Conservation (phyloP, 495 filamentous ascomycete genomes). For the Aspergillus panamensis region DNA sequence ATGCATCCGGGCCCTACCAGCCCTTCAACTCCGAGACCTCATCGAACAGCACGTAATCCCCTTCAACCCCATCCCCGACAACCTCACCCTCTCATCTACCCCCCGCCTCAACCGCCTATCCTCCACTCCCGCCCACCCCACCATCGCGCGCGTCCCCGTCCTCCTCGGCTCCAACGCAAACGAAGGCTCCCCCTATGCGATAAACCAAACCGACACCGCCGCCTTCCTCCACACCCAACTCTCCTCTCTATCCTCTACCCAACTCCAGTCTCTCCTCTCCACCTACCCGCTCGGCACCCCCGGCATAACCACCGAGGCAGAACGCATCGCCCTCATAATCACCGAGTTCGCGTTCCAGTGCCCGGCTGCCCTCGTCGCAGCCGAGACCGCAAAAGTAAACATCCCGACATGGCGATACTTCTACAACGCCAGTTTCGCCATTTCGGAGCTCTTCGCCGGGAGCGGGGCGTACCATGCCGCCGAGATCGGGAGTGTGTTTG, state of each 20-base stretch:
- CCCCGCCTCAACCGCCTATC: neutral
- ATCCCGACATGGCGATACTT: conserved; percentile 29
- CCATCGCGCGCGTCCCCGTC: conserved; percentile 20
- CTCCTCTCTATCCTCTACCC: no score
- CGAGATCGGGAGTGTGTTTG: conserved; percentile 32
- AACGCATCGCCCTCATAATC: conserved; percentile 20
- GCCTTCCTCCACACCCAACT: neutral
- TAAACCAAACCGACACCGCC: conserved; percentile 7
- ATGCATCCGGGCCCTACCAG: conserved; percentile 8
- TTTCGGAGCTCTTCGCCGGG: conserved; percentile 15
- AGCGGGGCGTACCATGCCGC: conserved; percentile 27
- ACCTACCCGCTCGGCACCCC: conserved; percentile 9
- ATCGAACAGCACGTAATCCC: conserved; percentile 1
- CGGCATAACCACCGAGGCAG: conserved; percentile 14
- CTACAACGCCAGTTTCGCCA: conserved; percentile 33
- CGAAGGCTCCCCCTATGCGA: conserved; percentile 17
- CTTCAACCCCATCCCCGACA: conserved; percentile 12
- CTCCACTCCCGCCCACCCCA: conserved; percentile 3
- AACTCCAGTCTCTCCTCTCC: no score
- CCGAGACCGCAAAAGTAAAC: conserved; percentile 17
- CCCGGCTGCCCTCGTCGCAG: conserved; percentile 18
- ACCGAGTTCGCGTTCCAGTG: conserved; percentile 29
- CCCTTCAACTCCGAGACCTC: conserved; percentile 4
- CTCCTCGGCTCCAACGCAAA: conserved; percentile 22
- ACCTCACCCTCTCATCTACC: conserved; percentile 1